A percentile compares a stretch with the other conserved stretches of the same genome.
These are phyloP conservation scores for Nicotiana sylvestris DNA, from an alignment of 257 asterid genomes.

Conservation along the genomic window DNA sequence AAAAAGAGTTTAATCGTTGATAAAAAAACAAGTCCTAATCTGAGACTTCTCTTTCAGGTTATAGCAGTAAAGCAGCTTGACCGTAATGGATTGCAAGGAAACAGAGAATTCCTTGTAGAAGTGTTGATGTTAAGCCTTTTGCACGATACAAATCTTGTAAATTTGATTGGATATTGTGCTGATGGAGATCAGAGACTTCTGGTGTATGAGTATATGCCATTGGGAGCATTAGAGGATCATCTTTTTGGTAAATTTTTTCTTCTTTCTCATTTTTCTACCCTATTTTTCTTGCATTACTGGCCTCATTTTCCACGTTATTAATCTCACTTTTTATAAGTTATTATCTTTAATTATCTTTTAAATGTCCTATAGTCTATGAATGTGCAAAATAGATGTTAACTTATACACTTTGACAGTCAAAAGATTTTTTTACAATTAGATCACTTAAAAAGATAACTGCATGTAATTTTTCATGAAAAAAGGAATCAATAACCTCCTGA, in stretches of 20 bases:
- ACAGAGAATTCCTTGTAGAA: slow-evolving; percentile 26
- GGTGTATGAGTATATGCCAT: slow-evolving; percentile 21
- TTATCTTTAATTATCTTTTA: neutral
- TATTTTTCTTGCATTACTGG: neutral
- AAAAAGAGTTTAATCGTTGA: too few relatives aligned
- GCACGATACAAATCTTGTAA: slow-evolving; percentile 25
- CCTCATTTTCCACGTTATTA: too few relatives aligned
- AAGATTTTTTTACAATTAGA: neutral
- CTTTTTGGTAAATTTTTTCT: slow-evolving; percentile 43
- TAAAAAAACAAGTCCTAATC: neutral
- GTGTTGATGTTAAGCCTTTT: slow-evolving; percentile 28
- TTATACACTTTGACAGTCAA: too few relatives aligned
- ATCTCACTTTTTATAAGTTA: neutral
- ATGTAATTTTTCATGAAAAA: neutral
- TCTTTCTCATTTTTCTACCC: neutral
- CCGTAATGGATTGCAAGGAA: slow-evolving; percentile 26
- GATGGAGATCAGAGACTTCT: slow-evolving; percentile 28
- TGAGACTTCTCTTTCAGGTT: neutral
- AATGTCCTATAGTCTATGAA: too few relatives aligned
- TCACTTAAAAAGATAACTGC: neutral
- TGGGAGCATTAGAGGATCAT: slow-evolving; percentile 60
- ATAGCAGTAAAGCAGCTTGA: slow-evolving; percentile 29
- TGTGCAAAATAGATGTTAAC: too few relatives aligned
- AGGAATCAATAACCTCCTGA: too few relatives aligned
- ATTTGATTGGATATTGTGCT: slow-evolving; percentile 27